Evolutionary conservation across 805 yeast genomes (phyloP).

Genomic region (Wickerhamiella azyma): DNA sequence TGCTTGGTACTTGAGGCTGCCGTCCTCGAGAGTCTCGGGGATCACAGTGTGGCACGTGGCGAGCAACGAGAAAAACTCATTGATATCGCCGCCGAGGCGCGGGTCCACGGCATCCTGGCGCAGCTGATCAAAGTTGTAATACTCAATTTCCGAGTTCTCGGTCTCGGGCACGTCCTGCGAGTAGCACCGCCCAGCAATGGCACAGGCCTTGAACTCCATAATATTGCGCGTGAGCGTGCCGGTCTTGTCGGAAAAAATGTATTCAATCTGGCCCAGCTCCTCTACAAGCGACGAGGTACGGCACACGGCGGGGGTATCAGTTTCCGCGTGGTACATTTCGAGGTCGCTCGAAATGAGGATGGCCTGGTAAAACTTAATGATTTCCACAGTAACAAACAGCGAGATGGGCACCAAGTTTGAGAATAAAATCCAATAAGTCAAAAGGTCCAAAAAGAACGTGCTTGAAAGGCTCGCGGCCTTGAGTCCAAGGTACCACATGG

Average conservation of each 20-base stretch:
- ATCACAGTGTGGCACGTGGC: slow-evolving; percentile 96
- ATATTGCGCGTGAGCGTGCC: slow-evolving; percentile 93
- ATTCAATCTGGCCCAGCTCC: slow-evolving; percentile 93
- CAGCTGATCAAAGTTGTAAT: slow-evolving; percentile 54
- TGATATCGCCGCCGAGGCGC: slow-evolving; percentile 36
- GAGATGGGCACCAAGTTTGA: slow-evolving; percentile 97
- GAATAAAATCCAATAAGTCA: slow-evolving; percentile 92
- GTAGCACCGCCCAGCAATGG: slow-evolving; percentile 86
- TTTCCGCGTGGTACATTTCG: slow-evolving; percentile 75
- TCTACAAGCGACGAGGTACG: slow-evolving; percentile 93
- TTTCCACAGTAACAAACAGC: slow-evolving; percentile 87
- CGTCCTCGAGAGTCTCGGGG: slow-evolving; percentile 55
- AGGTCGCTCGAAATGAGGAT: slow-evolving; percentile 85
- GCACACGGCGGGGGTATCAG: slow-evolving; percentile 90
- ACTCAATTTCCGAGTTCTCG: slow-evolving; percentile 67
- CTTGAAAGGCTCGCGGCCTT: slow-evolving; percentile 54
- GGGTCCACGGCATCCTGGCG: slow-evolving; percentile 32
- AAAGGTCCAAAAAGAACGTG: slow-evolving; percentile 69
- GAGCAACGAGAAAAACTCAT: slow-evolving; percentile 67
- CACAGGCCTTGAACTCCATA: slow-evolving; percentile 90
- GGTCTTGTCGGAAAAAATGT: slow-evolving; percentile 91
- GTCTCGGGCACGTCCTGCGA: slow-evolving; percentile 74
- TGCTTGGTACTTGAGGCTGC: slow-evolving; percentile 76
- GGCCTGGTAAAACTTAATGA: slow-evolving; percentile 92
- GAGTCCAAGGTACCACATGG: slow-evolving; percentile 51